phyloP scores from a whole-genome alignment of 2,329 filamentous ascomycete genomes.

The Clarireedia monteithiana region DNA sequence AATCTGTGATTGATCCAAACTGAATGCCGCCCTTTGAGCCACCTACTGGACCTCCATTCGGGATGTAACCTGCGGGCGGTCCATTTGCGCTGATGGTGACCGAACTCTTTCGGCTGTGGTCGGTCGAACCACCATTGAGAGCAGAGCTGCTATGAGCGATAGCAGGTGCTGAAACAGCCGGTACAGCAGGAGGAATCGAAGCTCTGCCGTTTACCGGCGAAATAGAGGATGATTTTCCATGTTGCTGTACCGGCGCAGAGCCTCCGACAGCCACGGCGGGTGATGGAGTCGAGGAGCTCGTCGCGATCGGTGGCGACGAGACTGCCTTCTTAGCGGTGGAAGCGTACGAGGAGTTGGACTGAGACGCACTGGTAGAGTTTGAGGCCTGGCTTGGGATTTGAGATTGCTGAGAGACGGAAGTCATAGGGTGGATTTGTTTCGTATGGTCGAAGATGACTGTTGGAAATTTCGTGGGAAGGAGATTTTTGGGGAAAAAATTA shows the following conservation, averaged over 20 bases:
- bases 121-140: conserved; percentile 61
- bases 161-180: conserved; percentile 47
- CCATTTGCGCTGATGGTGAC: conserved; percentile 86
- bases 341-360: conserved; percentile 56
- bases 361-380: conserved; percentile 45
- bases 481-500: neutral
- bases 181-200: conserved; percentile 61
- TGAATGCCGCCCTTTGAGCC: conserved; percentile 60
- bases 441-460: conserved; percentile 11
- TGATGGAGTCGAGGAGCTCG: conserved; percentile 46
- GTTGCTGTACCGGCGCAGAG: conserved; percentile 44
- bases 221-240: conserved; percentile 58
- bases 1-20: conserved; percentile 71
- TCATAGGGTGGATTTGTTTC: conserved; percentile 27
- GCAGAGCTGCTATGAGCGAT: conserved; percentile 55
- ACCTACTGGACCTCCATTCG: conserved; percentile 65
- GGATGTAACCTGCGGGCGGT: conserved; percentile 63
- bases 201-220: conserved; percentile 82
- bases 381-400: conserved; percentile 40
- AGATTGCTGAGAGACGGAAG: conserved; percentile 29
- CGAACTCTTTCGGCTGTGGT: conserved; percentile 80
- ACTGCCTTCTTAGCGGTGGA: conserved; percentile 58
- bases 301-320: conserved; percentile 52
- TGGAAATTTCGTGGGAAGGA: conserved; percentile 9
- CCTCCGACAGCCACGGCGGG: conserved; percentile 49